Base-by-base conservation (phyloP, 441 rosid species). In the Syzygium syzygioides region DNA sequence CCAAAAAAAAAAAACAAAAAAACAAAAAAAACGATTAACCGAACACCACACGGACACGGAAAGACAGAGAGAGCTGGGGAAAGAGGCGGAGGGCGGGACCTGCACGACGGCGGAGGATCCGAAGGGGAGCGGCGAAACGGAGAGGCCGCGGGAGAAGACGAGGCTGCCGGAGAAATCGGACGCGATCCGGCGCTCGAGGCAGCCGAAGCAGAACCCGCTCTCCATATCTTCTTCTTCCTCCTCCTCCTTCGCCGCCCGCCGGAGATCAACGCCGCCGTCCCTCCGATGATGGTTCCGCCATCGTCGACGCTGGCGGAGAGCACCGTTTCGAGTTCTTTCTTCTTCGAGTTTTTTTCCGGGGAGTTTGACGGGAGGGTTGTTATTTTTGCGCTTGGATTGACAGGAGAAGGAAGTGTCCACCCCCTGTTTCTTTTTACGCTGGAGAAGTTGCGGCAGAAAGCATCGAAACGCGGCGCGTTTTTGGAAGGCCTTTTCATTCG, bases 51-150 rank as follows among this genome's bases (percentile, higher is more conserved):
- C 66, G 26, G 28, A 34, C 28, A 54, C 48, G 12, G 26, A 55
- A 6, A 55, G 32, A 80, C 37, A 52, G 17, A 50, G 23, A 48
- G 52, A 17, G 48, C 14, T 30, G 48, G 62, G 6, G 59, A 34
- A 2, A 48, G 57, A 34, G 25, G 85, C 5, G 34, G 68, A 53
- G 76, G 53, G 50, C 26, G 55, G 64, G 41, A 95, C 97, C 97
- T 96, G 92, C 32, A 96, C 97, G 68, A 96, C 94, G 84, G 98
- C 97, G 88, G 98, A 92, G 90, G 96, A 95, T 57, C 94, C 96
- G 87, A 93, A 92, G 86, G 98, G 98, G 45, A 96, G 94, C 76
- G 96, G 92, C 55, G 96, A 95, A 91, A 93, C 92, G 88, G 98
- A 94, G 87, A 96, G 88, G 90, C 95, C 98, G 91, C 94, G 91